Evolutionary conservation across 805 yeast species (phyloP).

Genomic region (Lachancea nothofagi): DNA sequence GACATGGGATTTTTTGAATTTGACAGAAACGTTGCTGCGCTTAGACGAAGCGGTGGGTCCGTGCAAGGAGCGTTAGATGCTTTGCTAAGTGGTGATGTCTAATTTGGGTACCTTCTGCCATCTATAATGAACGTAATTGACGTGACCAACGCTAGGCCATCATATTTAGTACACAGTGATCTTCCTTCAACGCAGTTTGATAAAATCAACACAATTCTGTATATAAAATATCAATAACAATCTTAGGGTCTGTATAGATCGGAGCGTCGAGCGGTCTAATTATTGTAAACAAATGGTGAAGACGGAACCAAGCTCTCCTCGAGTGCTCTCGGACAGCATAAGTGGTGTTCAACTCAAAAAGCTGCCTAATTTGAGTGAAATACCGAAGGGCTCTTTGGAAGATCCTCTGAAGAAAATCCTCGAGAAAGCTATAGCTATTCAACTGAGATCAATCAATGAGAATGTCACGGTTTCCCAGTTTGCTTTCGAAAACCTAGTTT

Average conservation of each 20-base stretch:
- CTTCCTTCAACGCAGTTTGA: conserved; percentile 2
- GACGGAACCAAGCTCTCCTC: conserved; percentile 1
- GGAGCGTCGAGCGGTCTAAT: neutral
- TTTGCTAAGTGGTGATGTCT: conserved; percentile 57
- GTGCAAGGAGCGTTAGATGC: conserved; percentile 96
- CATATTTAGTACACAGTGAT: conserved; percentile 8
- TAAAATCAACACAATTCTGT: too few species aligned
- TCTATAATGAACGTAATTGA: neutral
- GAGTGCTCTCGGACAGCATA: neutral
- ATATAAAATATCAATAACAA: too few species aligned
- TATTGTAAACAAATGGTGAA: conserved; percentile 1
- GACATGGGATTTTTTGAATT: conserved; percentile 89
- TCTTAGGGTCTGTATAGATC: too few species aligned
- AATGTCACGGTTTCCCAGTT: conserved; percentile 26
- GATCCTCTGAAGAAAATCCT: conserved; percentile 19
- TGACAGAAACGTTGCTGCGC: conserved; percentile 84
- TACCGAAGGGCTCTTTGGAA: conserved; percentile 18
- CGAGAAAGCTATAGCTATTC: conserved; percentile 34
- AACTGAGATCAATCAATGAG: conserved; percentile 33
- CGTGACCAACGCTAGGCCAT: too few species aligned
- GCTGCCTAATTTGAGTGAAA: conserved; percentile 20
- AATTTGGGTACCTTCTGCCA: conserved; percentile 4
- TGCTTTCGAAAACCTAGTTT: conserved; percentile 38
- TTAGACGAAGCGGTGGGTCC: conserved; percentile 93
- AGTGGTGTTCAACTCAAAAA: conserved; percentile 8